Evolutionary conservation across 371 early-diverging fungal species (phyloP).

Genomic region (Mortierella polycephala): DNA sequence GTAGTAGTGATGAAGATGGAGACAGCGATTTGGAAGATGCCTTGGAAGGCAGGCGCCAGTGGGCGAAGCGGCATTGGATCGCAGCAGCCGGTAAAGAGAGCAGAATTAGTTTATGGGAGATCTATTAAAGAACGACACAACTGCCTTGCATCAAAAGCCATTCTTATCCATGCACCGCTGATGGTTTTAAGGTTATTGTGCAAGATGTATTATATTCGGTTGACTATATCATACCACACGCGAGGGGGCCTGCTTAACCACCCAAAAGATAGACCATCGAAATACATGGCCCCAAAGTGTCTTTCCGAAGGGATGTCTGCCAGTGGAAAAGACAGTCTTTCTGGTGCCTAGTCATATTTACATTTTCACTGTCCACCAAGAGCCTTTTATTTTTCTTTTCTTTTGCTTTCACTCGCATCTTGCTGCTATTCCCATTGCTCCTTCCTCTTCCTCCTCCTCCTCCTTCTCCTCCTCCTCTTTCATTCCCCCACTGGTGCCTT

Average conservation of each 20-base stretch:
- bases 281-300: too few species aligned
- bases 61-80: conserved; percentile 41
- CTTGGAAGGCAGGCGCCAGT: conserved; percentile 13
- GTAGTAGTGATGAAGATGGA: conserved; percentile 9
- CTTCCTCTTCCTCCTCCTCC: conserved; percentile 3
- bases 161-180: too few species aligned
- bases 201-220: too few species aligned
- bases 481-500: not conserved
- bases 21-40: conserved; percentile 26
- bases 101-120: conserved; percentile 48
- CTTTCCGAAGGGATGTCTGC: not conserved
- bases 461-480: not conserved
- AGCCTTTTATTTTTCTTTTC: not conserved
- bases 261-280: too few species aligned
- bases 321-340: not conserved
- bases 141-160: not conserved
- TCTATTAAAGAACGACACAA: conserved; percentile 22
- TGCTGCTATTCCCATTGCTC: not conserved
- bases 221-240: too few species aligned
- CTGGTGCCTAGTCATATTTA: not conserved
- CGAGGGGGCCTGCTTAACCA: too few species aligned
- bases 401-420: not conserved
- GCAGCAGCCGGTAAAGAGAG: conserved; percentile 48
- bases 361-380: not conserved
- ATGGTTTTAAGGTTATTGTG: too few species aligned